Percentiles rank a stretch among this genome's conserved stretches.
phyloP scores from a whole-genome alignment of 306 rosid genomes.

The Quercus dentata region DNA sequence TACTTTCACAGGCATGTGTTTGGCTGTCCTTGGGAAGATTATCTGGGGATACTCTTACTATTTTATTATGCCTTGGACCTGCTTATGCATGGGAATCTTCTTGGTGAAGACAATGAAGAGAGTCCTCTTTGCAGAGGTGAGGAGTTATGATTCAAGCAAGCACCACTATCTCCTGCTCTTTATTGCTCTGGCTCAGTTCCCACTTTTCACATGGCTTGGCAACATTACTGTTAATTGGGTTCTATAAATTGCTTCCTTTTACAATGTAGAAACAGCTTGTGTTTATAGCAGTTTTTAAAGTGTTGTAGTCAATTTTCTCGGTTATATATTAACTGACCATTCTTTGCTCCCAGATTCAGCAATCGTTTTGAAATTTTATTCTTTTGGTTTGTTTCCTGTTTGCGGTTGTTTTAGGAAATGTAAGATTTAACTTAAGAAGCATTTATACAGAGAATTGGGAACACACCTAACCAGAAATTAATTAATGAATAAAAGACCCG shows the following conservation, averaged over 20 bases:
- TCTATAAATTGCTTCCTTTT: conserved; percentile 36
- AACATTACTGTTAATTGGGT: conserved; percentile 89
- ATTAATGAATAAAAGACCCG: neutral
- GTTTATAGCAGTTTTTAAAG: conserved; percentile 10
- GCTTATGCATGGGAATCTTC: conserved; percentile 90
- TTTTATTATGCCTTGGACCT: conserved; percentile 86
- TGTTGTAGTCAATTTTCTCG: conserved; percentile 8
- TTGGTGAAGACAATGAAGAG: conserved; percentile 96
- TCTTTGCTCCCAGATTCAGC: conserved; percentile 1
- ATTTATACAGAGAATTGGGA: neutral
- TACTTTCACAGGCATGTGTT: conserved; percentile 75
- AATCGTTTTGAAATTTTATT: neutral
- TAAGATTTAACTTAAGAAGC: neutral
- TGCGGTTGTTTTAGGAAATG: neutral
- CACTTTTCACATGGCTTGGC: conserved; percentile 92
- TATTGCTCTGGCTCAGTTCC: conserved; percentile 87
- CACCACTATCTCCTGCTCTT: conserved; percentile 93
- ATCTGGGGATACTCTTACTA: conserved; percentile 68
- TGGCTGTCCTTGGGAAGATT: conserved; percentile 73
- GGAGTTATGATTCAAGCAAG: conserved; percentile 84
- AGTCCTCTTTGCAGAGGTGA: conserved; percentile 86
- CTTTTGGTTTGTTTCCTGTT: neutral
- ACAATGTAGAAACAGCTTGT: conserved; percentile 29
- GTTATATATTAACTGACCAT: neutral
- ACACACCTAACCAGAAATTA: neutral